Evolutionary conservation across 768 basidiomycete genomes (phyloP), one percentile per base, ranked within the genome.

Genomic region (Suillus variegatus): DNA sequence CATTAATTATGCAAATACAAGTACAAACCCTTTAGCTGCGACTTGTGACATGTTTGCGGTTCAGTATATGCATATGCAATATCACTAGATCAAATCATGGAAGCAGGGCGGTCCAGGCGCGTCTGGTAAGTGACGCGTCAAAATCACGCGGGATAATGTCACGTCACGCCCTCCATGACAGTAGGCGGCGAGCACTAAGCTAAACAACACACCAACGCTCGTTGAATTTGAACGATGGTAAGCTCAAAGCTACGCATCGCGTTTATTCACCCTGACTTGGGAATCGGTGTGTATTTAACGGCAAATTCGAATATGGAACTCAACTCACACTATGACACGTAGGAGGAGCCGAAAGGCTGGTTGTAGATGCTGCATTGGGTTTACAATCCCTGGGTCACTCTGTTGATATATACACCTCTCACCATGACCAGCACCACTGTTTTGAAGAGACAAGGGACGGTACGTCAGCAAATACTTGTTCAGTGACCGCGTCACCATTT

Each of bases 371-470:
- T 32, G 95, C 97, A 2, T 82, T 97, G 0, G 93, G 95, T 9
- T 80, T 99, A 14, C 93, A 98, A 75, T 79, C 84, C 10, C 82
- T 89, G 6, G 97, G 96, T 0, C 95, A 99, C 72, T 78, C 82
- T 0, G 91, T 99, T 20, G 88, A 92, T 70, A 86, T 99, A 28
- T 97, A 95, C 77, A 99, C 97, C 0, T 97, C 94, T 0, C 88
- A 97, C 72, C 95, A 97, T 75, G 91, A 99, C 71, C 85, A 88
- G 0, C 79, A 82, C 16, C 90, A 94, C 67, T 97, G 93, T 73
- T 99, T 99, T 70, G 93, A 95, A 60, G 97, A 99, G 79, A 99
- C 97, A 0, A 81, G 85, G 63, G 88, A 98, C 74, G 97, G 97
- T 94, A 73, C 54, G 85, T 14, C 32, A 41, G 18, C 36, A 40